These are phyloP conservation scores for Phalaenopsis hybrid DNA, from an alignment of 116 monocot genomes.

Conservation along the genomic window DNA sequence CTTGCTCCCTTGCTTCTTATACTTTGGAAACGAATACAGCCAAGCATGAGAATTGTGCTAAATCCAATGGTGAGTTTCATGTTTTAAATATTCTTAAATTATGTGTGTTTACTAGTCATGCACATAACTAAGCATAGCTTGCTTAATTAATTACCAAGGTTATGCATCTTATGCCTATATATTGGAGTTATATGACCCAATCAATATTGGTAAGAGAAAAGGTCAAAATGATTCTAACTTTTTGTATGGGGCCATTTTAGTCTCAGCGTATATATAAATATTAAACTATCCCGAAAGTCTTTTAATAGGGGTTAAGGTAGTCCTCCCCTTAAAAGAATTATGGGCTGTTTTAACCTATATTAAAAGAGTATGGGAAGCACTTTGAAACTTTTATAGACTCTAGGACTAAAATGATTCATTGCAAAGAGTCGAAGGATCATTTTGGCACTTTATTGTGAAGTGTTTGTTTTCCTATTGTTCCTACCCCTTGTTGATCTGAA, in stretches of 20 bases:
- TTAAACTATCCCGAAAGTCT: no score
- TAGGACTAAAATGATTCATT: no score
- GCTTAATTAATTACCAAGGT: no score
- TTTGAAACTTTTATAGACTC: no score
- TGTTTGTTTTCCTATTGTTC: neutral
- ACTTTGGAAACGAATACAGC: constrained; percentile 65
- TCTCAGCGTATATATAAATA: no score
- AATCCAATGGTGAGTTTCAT: constrained; percentile 78
- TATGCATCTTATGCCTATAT: neutral
- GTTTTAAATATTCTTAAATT: constrained; percentile 1
- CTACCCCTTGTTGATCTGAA: neutral
- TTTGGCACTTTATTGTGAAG: neutral
- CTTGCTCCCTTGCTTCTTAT: constrained; percentile 77
- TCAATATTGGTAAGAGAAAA: neutral
- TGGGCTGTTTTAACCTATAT: no score
- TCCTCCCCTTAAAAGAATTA: no score
- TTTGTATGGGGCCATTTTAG: no score
- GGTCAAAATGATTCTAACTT: no score
- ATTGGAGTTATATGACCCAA: neutral
- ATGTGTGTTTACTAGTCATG: neutral
- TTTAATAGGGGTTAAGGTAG: no score
- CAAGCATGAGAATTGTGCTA: constrained; percentile 96
- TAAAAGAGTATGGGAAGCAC: no score
- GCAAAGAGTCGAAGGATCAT: no score
- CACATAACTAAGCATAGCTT: neutral